Base-by-base conservation (phyloP, 2,329 filamentous ascomycete genomes). In the Verticillium zaregamsianum region DNA sequence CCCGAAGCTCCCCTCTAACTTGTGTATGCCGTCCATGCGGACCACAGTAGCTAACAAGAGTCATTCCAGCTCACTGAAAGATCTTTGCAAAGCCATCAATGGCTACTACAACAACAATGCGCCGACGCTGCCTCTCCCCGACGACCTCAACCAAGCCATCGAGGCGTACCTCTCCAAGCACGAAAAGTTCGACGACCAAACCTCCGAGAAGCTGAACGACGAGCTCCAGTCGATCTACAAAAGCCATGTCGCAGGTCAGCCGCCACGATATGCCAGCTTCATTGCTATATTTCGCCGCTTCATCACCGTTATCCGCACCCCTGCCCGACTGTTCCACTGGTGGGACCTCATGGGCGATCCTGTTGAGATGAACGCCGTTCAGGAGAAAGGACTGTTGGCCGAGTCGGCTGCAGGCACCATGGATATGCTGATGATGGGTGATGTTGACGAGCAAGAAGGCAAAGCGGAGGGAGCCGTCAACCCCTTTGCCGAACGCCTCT, bases 171-270 rank as follows among this genome's bases (percentile, higher is more conserved):
- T 92, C 58, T 83, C 87, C 55, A 88, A 86, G 68, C 86, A 91
- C 71, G 78, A 84, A 61, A 83, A 84, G 67, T 83, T 86, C 65
- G 90, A 93, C 68, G 89, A 92, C 59, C 76, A 81, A 61, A 82
- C 86, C 49, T 82, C 86, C n/a, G 89, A 91, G 66, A 86, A 88
- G 62, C 80, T 93, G 58, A 87, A 92, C 64, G 90, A 92, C 49
- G 90, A 93, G 68, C 81, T 95, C 8, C 77, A 89, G 49, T 75
- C 80, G 28, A 81, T 91, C 60, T 92, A 89, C 76, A 81, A 88
- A 62, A 87, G 84, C 69, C 80, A 86, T 66, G 84, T 93, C 63
- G 79, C 80, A 28, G 81, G 82, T 37, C 79, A 80, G 28, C 77
- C 84, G 2, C 73, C 81, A 58, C 84, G 86, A 66, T 83, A 85